Evolutionary conservation across 495 filamentous ascomycete species (phyloP).

Genomic region (Rusavskia elegans): DNA sequence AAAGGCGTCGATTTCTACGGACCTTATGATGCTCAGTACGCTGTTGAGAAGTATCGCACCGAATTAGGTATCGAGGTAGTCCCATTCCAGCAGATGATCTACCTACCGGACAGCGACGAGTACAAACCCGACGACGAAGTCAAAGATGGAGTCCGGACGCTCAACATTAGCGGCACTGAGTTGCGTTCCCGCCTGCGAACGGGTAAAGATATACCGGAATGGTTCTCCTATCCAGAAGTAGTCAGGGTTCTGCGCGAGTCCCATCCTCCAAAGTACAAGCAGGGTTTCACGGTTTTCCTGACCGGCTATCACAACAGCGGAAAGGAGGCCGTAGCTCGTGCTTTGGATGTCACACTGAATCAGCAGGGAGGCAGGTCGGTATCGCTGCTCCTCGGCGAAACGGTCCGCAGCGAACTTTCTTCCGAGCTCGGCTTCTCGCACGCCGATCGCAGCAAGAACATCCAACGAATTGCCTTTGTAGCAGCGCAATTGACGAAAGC

Average conservation of each 20-base stretch:
- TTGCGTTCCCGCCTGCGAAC: conserved; percentile 78
- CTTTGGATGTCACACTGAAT: conserved; percentile 92
- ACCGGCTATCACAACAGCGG: conserved; percentile 93
- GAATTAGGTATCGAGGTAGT: conserved; percentile 98
- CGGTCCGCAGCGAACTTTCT: conserved; percentile 80
- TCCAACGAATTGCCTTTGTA: conserved; percentile 92
- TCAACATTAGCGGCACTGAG: conserved; percentile 95
- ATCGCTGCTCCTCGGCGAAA: conserved; percentile 86
- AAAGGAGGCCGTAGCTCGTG: conserved; percentile 91
- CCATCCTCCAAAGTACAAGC: conserved; percentile 70
- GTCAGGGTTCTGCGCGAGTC: conserved; percentile 90
- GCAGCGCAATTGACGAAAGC: conserved; percentile 85
- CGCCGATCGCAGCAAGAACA: conserved; percentile 88
- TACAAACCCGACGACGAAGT: conserved; percentile 89
- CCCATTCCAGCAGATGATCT: conserved; percentile 98
- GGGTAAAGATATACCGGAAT: conserved; percentile 88
- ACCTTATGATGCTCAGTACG: conserved; percentile 94
- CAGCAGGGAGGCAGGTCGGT: conserved; percentile 94
- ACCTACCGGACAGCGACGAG: conserved; percentile 92
- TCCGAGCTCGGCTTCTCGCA: conserved; percentile 90
- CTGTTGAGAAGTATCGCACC: conserved; percentile 87
- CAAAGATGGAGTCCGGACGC: conserved; percentile 62
- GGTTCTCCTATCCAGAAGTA: conserved; percentile 99
- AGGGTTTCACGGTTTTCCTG: conserved; percentile 97
- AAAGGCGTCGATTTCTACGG: conserved; percentile 95